These are phyloP conservation scores for Xylariaceae sp. DNA, from an alignment of 2,329 filamentous ascomycete species.

Conservation along the genomic window DNA sequence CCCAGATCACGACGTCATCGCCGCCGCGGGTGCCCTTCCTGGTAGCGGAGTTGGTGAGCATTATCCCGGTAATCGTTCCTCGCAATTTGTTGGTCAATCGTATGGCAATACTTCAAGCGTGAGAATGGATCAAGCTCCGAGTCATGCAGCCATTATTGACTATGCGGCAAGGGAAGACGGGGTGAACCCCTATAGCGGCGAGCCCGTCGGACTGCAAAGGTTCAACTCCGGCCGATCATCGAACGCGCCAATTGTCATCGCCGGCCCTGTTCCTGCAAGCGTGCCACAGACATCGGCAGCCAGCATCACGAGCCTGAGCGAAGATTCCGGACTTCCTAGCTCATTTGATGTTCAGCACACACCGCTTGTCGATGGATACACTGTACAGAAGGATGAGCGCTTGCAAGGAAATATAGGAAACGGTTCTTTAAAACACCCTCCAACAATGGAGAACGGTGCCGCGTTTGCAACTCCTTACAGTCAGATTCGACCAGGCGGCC, in stretches of 20 bases:
- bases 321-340: constrained; percentile 31
- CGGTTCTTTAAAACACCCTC: constrained; percentile 28
- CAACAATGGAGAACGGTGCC: constrained; percentile 13
- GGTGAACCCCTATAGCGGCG: constrained; percentile 62
- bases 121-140: constrained; percentile 55
- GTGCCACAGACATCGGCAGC: constrained; percentile 27
- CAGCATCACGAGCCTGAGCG: constrained; percentile 25
- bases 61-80: constrained; percentile 31
- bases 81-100: constrained; percentile 40
- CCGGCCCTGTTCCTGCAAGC: constrained; percentile 24
- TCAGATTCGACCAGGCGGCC: constrained; percentile 25
- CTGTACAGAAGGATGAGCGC: not conserved
- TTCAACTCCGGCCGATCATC: constrained; percentile 24
- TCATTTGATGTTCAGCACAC: constrained; percentile 15
- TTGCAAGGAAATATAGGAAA: constrained; percentile 18
- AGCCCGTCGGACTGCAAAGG: constrained; percentile 43
- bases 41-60: constrained; percentile 50
- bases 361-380: constrained; percentile 2
- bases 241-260: constrained; percentile 29
- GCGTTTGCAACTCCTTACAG: constrained; percentile 27
- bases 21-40: constrained; percentile 62
- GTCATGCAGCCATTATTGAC: constrained; percentile 56
- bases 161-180: constrained; percentile 60
- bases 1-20: constrained; percentile 63
- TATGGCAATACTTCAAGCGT: constrained; percentile 55